Evolutionary conservation across 106 monocot species (phyloP), one percentile per base, ranked within the genome.

Genomic region (Apostasia shenzhenica): DNA sequence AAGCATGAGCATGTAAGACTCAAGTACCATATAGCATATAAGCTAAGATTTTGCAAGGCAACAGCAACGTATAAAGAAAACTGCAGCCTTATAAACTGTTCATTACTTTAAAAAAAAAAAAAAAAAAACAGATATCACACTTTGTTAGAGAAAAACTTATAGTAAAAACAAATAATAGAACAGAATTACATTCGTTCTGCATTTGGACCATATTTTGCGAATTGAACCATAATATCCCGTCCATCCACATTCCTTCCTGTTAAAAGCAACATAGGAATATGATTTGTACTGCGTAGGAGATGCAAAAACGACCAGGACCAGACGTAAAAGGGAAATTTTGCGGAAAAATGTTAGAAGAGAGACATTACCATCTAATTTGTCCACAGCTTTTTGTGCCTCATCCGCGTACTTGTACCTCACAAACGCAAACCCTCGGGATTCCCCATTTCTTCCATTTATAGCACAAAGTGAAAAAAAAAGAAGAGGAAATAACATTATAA

Each of bases 171-270:
- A 26, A 26, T 26, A 26, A 26, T 26, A 26, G 26, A 26, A 26
- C 26, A 26, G 26, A 76, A 87, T 81, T 80, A 94, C 94, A 94
- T 94, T 12, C 70, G 73, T 72, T 95, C 94, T 50, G 94, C 91
- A 76, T 95, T 95, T 1, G 94, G 94, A 14, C 94, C 91, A 55
- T 95, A 95, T 61, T 95, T 95, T 3, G 94, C 94, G 83, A 95
- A 95, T 59, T 95, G 94, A 52, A 95, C 94, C 91, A 91, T 91
- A 46, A 95, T 95, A 37, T 83, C 73, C 47, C 91, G 66, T 3
- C 94, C 94, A 76, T 91, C 94, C 13, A 95, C 91, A 72, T 65
- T 84, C 49, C 84, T 88, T 55, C 94, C 94, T 94, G 54, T 45
- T 26, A 75, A 61, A 49, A 5, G 48, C 12, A 59, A 45, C 59